Percentiles rank a stretch among this genome's conserved stretches.
Evolutionary conservation across 2,329 filamentous ascomycete genomes (phyloP).

Genomic region (Graphilbum fragrans): DNA sequence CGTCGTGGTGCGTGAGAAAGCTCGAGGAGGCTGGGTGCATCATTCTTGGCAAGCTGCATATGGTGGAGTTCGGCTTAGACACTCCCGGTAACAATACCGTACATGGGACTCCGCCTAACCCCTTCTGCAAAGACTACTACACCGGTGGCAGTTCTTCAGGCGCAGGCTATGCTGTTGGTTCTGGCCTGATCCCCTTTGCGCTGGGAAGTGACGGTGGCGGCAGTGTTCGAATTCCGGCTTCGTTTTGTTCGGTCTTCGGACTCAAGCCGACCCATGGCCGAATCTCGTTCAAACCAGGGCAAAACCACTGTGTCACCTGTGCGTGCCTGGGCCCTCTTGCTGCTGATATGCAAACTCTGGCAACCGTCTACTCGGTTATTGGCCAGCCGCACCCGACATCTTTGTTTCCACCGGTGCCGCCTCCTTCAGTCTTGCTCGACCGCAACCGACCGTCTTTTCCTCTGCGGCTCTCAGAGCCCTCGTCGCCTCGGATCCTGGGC

Average conservation of each 20-base stretch:
- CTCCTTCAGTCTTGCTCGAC: slow-evolving; percentile 12
- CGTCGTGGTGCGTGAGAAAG: slow-evolving; percentile 59
- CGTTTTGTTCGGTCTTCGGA: slow-evolving; percentile 62
- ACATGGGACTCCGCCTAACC: slow-evolving; percentile 64
- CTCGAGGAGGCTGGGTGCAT: slow-evolving; percentile 60
- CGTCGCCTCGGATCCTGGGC: slow-evolving; percentile 40
- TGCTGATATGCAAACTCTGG: slow-evolving; percentile 53
- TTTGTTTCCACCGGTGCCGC: slow-evolving; percentile 33
- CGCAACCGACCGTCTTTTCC: slow-evolving; percentile 7
- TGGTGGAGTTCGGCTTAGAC: slow-evolving; percentile 67
- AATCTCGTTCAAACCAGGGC: slow-evolving; percentile 48
- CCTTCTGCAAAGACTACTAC: slow-evolving; percentile 62
- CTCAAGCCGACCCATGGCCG: slow-evolving; percentile 61
- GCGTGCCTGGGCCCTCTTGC: slow-evolving; percentile 58
- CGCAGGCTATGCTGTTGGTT: slow-evolving; percentile 55
- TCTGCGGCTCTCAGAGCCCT: neutral
- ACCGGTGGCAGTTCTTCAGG: slow-evolving; percentile 67
- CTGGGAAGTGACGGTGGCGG: slow-evolving; percentile 65
- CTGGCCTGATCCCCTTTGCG: slow-evolving; percentile 59
- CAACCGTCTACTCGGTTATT: slow-evolving; percentile 52
- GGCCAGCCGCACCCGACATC: slow-evolving; percentile 49
- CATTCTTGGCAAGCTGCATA: slow-evolving; percentile 58
- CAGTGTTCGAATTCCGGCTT: slow-evolving; percentile 60
- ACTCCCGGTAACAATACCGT: slow-evolving; percentile 66
- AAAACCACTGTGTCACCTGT: slow-evolving; percentile 46